Evolutionary conservation across 495 filamentous ascomycete species (phyloP), one percentile per base, ranked within the genome.

Genomic region (Penicillium parvum): DNA sequence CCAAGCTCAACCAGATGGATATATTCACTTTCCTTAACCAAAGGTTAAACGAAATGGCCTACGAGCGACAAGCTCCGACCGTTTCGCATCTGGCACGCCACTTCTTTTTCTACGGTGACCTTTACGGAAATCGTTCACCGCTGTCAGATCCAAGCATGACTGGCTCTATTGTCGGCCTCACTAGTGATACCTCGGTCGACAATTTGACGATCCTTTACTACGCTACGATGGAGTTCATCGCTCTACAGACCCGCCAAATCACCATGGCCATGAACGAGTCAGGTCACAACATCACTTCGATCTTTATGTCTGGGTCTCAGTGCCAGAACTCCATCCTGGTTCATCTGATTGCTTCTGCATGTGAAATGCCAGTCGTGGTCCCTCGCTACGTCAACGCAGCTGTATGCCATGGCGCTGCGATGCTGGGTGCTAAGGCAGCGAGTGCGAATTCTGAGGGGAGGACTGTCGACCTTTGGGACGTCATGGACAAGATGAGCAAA

Each of bases 231-330:
- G 92, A 98, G 65, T 98, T 96, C 64, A 96, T 98, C 51, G 90
- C 90, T 4, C 74, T 96, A 56, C 92, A 98, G 65, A 97, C 92
- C 2, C 79, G 86, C 29, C 92, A 98, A 59, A 98, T 98, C 55
- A 76, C 96, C 47, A 85, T 92, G 55, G 76, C 85, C 4, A 92
- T 96, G 85, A 96, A 95, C 68, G 63, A 73, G 11, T 66, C 82
- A 11, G 90, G 90, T 21, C 92, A 96, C 61, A 63, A 71, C 29
- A 90, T 96, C 63, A 76, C 71, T 34, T 90, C 85, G 37, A 95
- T 98, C 63, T 98, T 96, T 75, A 96, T 98, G 91, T 92, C 86
- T 18, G 91, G 91, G 43, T 90, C 85, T 16, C 92, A 96, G 58
- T 96, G 92, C 71, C 89, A 95, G 65, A 98, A 98, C 61, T 77